Evolutionary conservation across 345 rosid genomes (phyloP).

Genomic region (Salix udensis): DNA sequence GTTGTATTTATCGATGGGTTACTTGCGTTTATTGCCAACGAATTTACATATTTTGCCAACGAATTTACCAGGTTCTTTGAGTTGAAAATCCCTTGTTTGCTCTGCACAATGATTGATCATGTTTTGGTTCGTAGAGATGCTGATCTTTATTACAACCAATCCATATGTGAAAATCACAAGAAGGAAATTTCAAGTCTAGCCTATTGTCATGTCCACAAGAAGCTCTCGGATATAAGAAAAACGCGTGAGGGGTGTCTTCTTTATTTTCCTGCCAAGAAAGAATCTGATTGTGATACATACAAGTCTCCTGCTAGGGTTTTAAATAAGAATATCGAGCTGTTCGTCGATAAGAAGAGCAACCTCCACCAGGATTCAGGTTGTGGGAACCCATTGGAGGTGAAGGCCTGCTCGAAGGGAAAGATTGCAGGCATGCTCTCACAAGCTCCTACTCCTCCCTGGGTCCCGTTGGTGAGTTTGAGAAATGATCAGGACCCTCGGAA

Average conservation of each 20-base stretch:
- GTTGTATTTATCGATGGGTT: constrained; percentile 66
- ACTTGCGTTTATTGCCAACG: constrained; percentile 57
- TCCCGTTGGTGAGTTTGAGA: constrained; percentile 24
- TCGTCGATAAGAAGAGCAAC: constrained; percentile 43
- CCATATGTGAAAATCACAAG: constrained; percentile 74
- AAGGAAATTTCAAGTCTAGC: constrained; percentile 75
- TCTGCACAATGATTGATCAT: constrained; percentile 81
- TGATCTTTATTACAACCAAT: constrained; percentile 70
- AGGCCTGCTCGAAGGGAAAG: constrained; percentile 31
- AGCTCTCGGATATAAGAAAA: constrained; percentile 66
- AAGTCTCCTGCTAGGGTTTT: constrained; percentile 74
- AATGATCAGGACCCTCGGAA: constrained; percentile 22
- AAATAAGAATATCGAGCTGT: constrained; percentile 70
- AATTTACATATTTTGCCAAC: constrained; percentile 50
- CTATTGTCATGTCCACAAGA: constrained; percentile 76
- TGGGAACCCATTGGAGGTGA: constrained; percentile 56
- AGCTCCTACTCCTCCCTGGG: constrained; percentile 73
- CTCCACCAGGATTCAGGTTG: constrained; percentile 58
- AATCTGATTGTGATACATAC: constrained; percentile 66
- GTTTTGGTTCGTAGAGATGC: constrained; percentile 41
- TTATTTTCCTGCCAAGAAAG: constrained; percentile 79
- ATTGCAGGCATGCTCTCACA: constrained; percentile 24
- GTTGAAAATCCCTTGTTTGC: constrained; percentile 70
- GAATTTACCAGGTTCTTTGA: constrained; percentile 76
- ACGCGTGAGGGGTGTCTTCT: constrained; percentile 94